Evolutionary conservation across 805 yeast species (phyloP).

Genomic region (Metschnikowia vanudenii): DNA sequence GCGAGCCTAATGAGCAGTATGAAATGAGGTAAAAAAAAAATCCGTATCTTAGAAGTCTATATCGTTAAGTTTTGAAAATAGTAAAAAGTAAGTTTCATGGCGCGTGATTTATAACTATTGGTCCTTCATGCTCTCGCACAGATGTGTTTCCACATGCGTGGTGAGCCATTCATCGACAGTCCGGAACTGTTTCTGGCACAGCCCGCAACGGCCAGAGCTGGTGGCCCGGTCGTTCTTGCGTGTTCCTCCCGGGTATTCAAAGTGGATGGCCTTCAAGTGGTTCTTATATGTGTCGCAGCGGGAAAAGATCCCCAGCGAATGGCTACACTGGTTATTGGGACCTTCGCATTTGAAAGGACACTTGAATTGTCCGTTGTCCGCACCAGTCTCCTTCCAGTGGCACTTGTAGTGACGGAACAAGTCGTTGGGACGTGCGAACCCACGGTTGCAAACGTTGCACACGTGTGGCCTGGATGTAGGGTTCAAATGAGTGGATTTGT

Average conservation of each 20-base stretch:
- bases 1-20: too few species aligned
- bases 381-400: slow-evolving; percentile 75
- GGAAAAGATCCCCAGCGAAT: slow-evolving; percentile 79
- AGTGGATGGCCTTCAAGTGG: slow-evolving; percentile 86
- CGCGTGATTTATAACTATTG: too few species aligned
- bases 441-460: slow-evolving; percentile 76
- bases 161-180: slow-evolving; percentile 80
- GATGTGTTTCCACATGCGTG: slow-evolving; percentile 60
- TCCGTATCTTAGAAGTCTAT: too few species aligned
- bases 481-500: slow-evolving; percentile 71
- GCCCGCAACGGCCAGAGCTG: slow-evolving; percentile 73
- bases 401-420: slow-evolving; percentile 80
- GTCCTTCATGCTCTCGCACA: slow-evolving; percentile 26
- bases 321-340: slow-evolving; percentile 53
- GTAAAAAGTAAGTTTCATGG: too few species aligned
- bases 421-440: slow-evolving; percentile 87
- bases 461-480: slow-evolving; percentile 73
- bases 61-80: too few species aligned
- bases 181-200: slow-evolving; percentile 63
- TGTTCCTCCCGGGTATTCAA: slow-evolving; percentile 84
- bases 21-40: too few species aligned
- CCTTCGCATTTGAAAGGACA: slow-evolving; percentile 65
- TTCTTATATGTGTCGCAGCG: slow-evolving; percentile 91
- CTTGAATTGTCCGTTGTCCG: slow-evolving; percentile 64
- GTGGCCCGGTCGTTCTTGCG: slow-evolving; percentile 69